Evolutionary conservation across 768 basidiomycete species (phyloP), one percentile per base, ranked within the genome.

Genomic region (Kwoniella bestiolae): DNA sequence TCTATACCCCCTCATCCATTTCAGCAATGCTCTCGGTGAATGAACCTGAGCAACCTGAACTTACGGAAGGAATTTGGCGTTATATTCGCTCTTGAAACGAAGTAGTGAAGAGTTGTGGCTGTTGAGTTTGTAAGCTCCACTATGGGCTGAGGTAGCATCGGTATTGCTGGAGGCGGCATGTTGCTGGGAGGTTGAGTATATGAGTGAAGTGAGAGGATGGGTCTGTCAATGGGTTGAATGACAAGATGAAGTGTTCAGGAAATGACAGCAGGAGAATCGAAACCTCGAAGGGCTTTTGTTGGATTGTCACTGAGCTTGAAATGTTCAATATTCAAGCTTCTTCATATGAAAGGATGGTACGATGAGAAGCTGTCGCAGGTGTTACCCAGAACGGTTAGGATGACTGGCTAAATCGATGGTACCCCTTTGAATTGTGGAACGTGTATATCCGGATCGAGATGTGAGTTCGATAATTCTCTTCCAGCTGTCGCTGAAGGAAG

Each of bases 31-130:
- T 29, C 9, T 0, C n/a, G n/a, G n/a, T n/a, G n/a, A n/a, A n/a
- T 47, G 18, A 25, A 28, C 2, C 18, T 25, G 25, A 12, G 23
- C 9, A 41, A 38, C 38, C 34, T 11, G 18, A 7, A 66, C 75
- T 49, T 47, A 76, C 75, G 75, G 38, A 74, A 74, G 16, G 59
- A 57, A 55, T 76, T 76, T 28, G 72, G 75, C 3, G 52, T 64
- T 3, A 56, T 34, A 47, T 73, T 55, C 9, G 60, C 65, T 59
- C 63, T 44, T 47, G 50, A 12, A 1, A 63, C 47, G 6, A 72
- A 52, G 25, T 23, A 23, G 46, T 75, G 73, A 9, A 66, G 52
- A 8, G 56, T 34, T 23, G 11, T 12, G 23, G 14, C 44, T 16
- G 26, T 9, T 14, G 56, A 23, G 14, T 21, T 45, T 23, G 56